Percentiles rank a stretch among this genome's conserved stretches.
These are phyloP conservation scores for Ormosia emarginata DNA, from an alignment of 306 rosid genomes.

Conservation along the genomic window DNA sequence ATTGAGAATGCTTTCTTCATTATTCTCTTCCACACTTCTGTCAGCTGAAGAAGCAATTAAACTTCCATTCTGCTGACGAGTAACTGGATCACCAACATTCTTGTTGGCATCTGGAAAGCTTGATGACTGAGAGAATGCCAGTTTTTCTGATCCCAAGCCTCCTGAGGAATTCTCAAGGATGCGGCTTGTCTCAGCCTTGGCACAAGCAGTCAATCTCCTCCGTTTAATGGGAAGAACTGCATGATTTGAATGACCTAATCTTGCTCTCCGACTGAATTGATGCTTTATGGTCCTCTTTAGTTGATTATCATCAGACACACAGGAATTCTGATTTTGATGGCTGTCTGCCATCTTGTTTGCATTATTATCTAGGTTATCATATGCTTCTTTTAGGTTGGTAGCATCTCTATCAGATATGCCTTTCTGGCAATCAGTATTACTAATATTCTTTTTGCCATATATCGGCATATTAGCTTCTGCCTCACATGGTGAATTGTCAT, in stretches of 20 bases:
- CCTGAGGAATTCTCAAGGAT: conserved; percentile 31
- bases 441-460: conserved; percentile 31
- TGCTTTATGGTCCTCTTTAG: conserved; percentile 32
- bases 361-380: conserved; percentile 19
- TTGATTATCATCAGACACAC: conserved; percentile 32
- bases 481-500: conserved; percentile 14
- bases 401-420: conserved; percentile 4
- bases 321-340: conserved; percentile 21
- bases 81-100: conserved; percentile 25
- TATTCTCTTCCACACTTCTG: conserved; percentile 28
- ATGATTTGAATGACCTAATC: conserved; percentile 46
- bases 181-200: conserved; percentile 42
- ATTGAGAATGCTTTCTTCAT: conserved; percentile 1
- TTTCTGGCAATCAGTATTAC: conserved; percentile 13
- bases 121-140: conserved; percentile 14
- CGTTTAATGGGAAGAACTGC: conserved; percentile 51
- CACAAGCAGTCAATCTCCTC: conserved; percentile 58
- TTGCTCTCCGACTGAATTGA: conserved; percentile 42
- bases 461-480: conserved; percentile 17
- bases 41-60: conserved; percentile 29
- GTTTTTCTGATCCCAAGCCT: conserved; percentile 36
- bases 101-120: conserved; percentile 33
- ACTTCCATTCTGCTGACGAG: conserved; percentile 28
- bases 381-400: conserved; percentile 21
- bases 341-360: conserved; percentile 32